Evolutionary conservation across 768 basidiomycete genomes (phyloP).

Genomic region (Xerocomellus dryophilus): DNA sequence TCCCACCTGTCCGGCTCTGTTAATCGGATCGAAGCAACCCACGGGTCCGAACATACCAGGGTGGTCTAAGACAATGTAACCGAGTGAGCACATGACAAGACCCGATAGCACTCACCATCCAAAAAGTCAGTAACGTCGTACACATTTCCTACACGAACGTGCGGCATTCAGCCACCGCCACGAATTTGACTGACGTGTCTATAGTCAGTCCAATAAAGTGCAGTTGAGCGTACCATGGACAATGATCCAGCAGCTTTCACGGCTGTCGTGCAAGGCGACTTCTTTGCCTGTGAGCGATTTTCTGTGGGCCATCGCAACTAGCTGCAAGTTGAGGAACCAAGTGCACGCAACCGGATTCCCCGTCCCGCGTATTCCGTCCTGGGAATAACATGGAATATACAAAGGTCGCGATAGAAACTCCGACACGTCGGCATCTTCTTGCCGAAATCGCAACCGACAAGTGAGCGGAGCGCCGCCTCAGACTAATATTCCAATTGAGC

Average conservation of each 20-base stretch:
- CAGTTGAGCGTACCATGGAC: constrained; percentile 58
- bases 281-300: constrained; percentile 43
- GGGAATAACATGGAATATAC: neutral
- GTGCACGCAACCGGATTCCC: neutral
- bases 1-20: constrained; percentile 52
- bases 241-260: constrained; percentile 79
- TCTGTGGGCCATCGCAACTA: constrained; percentile 11
- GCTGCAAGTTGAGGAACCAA: neutral
- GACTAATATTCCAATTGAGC: too few relatives aligned
- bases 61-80: constrained; percentile 44
- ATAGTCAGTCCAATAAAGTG: neutral
- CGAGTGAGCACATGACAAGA: neutral
- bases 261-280: constrained; percentile 52
- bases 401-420: neutral
- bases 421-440: neutral
- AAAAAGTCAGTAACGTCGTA: constrained; percentile 81
- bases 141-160: constrained; percentile 50
- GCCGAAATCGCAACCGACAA: neutral
- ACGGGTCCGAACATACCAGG: constrained; percentile 45
- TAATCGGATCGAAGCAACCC: neutral
- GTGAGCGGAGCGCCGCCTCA: too few relatives aligned
- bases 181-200: neutral
- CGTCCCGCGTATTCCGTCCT: constrained; percentile 5
- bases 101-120: constrained; percentile 44
- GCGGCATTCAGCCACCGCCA: neutral